A percentile compares a stretch with the other conserved stretches of the same genome.
Conservation (phyloP, 2,329 filamentous ascomycete species). For the Venturia aucupariae region DNA sequence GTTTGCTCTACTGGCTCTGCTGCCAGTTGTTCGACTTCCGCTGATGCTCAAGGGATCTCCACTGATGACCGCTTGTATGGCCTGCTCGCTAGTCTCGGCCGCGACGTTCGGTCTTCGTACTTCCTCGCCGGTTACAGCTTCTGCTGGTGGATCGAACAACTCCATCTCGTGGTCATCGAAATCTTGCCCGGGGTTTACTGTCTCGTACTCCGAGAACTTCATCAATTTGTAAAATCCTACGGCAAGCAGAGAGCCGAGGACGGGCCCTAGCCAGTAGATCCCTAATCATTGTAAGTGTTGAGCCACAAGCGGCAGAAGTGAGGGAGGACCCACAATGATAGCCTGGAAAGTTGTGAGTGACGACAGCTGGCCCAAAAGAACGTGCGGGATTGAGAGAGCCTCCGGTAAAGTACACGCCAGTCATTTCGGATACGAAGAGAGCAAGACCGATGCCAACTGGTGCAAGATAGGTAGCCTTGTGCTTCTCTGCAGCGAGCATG, state of each 20-base stretch:
- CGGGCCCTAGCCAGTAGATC: constrained; percentile 16
- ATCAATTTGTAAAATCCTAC: constrained; percentile 14
- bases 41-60: background rate
- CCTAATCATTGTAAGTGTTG: background rate
- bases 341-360: constrained; percentile 11
- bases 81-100: constrained; percentile 8
- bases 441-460: constrained; percentile 25
- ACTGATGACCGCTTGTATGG: background rate
- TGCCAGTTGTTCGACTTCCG: constrained; percentile 18
- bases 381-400: constrained; percentile 14
- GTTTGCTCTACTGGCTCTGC: background rate
- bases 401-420: constrained; percentile 14
- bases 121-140: constrained; percentile 8
- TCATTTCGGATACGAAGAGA: constrained; percentile 16
- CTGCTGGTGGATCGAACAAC: constrained; percentile 10
- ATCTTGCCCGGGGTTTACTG: constrained; percentile 15
- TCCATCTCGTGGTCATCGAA: constrained; percentile 14
- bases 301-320: background rate
- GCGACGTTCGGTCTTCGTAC: constrained; percentile 13
- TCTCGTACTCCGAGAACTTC: constrained; percentile 15
- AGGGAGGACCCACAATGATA: constrained; percentile 5
- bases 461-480: constrained; percentile 33
- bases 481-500: constrained; percentile 34
- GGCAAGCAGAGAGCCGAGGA: constrained; percentile 12
- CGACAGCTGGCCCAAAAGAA: constrained; percentile 13